Evolutionary conservation across 257 asterid genomes (phyloP), one percentile per base, ranked within the genome.

Genomic region (Cinchona pubescens): DNA sequence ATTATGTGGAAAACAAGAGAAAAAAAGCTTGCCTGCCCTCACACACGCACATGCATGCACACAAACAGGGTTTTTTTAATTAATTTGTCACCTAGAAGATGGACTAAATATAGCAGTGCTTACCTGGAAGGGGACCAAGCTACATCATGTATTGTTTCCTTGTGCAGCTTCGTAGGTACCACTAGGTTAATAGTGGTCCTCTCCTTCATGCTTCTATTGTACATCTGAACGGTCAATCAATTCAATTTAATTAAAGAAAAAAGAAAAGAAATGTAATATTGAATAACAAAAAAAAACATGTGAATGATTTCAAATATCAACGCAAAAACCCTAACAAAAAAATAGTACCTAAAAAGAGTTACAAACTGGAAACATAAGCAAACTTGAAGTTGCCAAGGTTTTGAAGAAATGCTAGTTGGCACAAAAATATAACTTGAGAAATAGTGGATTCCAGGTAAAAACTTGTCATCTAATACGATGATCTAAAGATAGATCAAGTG

Each of bases 181-280:
- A 45, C 73, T 29, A 69, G 43, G 73, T 69, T 69, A 5, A 69
- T 69, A 3, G 43, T 46, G 61, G 51, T 45, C 29, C n/a, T 34
- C 43, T 46, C 25, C 73, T 69, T 69, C 19, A 56, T 46, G 37
- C 74, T 46, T 69, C 74, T 69, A 32, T n/a, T n/a, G n/a, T 69
- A 48, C 74, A 69, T 69, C 74, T 69, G 74, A 30, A 69, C 16
- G 48, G 9, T 40, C 45, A 25, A 2, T 1, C 71, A 66, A 27
- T 21, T 46, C 25, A 46, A 46, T 46, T 16, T 25, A 64, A 7
- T 2, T 7, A 2, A 23, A 5, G 1, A 1, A 0, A 29, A 55
- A 67, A 25, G 2, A 65, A 4, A 25, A 2, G 23, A 5, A 62
- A 32, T 16, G 38, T 6, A 63, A 56, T 19, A n/a, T n/a, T 21